phyloP scores from a whole-genome alignment of 148 eudicot genomes.

The Gaultheria prostrata region DNA sequence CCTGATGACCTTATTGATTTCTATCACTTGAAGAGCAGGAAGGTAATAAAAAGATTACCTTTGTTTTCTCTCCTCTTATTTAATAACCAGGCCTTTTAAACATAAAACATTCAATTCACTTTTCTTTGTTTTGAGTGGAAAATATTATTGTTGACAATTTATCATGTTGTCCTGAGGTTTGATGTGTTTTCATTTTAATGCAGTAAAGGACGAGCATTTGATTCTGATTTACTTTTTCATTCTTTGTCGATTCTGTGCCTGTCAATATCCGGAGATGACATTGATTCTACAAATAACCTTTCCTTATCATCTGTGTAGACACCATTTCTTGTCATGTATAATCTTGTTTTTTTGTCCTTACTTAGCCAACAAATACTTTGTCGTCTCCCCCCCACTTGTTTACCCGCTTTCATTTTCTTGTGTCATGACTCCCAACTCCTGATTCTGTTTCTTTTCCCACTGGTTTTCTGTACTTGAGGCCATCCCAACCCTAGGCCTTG shows the following conservation, averaged over 20 bases:
- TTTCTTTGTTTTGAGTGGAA: background rate
- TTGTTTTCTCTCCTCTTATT: background rate
- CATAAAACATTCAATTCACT: too few species aligned
- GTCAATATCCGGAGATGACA: background rate
- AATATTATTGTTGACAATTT: background rate
- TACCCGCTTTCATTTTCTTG: background rate
- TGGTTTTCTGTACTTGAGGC: background rate
- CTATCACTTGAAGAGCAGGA: slow-evolving; percentile 92
- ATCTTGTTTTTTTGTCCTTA: background rate
- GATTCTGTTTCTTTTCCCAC: background rate
- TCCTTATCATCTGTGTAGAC: background rate
- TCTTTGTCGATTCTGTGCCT: background rate
- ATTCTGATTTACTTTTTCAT: slow-evolving; percentile 3
- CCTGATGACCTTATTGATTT: slow-evolving; percentile 96
- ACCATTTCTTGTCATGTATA: background rate
- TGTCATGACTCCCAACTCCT: background rate
- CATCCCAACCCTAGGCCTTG: background rate
- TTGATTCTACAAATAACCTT: background rate
- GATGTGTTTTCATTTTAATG: background rate
- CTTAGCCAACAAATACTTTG: background rate
- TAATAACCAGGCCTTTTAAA: too few species aligned
- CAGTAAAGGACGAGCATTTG: background rate
- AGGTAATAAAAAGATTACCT: slow-evolving; percentile 42
- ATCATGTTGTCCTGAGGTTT: too few species aligned
- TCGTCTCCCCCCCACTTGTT: background rate